A percentile compares a stretch with the other conserved stretches of the same genome.
Conservation (phyloP, 2,329 filamentous ascomycete genomes). For the Aspergillus viridinutans region DNA sequence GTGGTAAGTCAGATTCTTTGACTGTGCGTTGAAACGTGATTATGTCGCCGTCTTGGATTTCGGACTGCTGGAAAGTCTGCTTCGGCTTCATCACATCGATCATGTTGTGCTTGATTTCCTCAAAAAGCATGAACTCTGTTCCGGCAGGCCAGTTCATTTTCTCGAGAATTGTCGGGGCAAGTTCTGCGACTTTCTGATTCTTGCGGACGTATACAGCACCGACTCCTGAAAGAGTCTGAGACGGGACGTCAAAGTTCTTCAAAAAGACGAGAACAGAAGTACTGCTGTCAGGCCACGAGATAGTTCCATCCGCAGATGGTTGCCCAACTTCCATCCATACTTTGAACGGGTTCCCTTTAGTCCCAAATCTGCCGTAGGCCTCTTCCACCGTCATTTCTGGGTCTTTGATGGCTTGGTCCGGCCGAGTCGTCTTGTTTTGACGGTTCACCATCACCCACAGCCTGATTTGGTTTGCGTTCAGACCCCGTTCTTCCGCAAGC, state of each 20-base stretch:
- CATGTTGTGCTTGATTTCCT: slow-evolving; percentile 98
- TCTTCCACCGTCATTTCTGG: slow-evolving; percentile 74
- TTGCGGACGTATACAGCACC: slow-evolving; percentile 84
- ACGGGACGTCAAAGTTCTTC: slow-evolving; percentile 81
- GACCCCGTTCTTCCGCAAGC: slow-evolving; percentile 65
- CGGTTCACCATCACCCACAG: slow-evolving; percentile 98
- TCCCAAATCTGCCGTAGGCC: slow-evolving; percentile 64
- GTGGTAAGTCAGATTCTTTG: slow-evolving; percentile 36
- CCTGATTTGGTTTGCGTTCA: slow-evolving; percentile 67
- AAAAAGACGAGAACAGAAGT: slow-evolving; percentile 77
- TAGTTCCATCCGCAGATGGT: slow-evolving; percentile 64
- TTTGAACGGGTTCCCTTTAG: slow-evolving; percentile 63
- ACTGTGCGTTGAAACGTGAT: slow-evolving; percentile 80
- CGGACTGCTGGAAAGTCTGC: slow-evolving; percentile 80
- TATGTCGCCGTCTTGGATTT: slow-evolving; percentile 96
- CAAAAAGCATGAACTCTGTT: slow-evolving; percentile 69
- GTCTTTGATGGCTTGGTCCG: slow-evolving; percentile 81
- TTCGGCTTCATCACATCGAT: slow-evolving; percentile 93
- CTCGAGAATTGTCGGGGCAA: slow-evolving; percentile 71
- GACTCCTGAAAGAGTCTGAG: slow-evolving; percentile 70
- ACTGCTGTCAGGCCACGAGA: slow-evolving; percentile 59
- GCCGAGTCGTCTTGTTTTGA: slow-evolving; percentile 92
- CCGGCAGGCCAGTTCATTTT: slow-evolving; percentile 84
- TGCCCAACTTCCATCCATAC: slow-evolving; percentile 82
- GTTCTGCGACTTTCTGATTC: slow-evolving; percentile 80